phyloP scores from a whole-genome alignment of 2,329 filamentous ascomycete genomes.

The Waltergamsia citrina region DNA sequence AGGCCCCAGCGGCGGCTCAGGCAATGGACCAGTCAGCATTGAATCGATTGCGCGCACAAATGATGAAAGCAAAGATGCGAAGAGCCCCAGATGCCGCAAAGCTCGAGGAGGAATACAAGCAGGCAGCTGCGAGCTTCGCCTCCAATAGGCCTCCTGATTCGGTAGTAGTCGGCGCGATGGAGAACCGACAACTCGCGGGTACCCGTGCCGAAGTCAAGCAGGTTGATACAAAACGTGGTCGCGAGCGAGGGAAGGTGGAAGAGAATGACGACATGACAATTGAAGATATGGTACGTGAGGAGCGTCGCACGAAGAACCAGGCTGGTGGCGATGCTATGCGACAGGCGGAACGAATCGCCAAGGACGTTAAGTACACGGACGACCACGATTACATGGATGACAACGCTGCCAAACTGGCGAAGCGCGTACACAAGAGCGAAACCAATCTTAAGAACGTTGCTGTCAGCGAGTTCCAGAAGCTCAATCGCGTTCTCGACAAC shows the following conservation, averaged over 20 bases:
- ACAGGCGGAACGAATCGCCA: constrained; percentile 87
- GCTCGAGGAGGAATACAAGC: constrained; percentile 77
- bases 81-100: constrained; percentile 64
- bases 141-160: constrained; percentile 45
- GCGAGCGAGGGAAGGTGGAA: constrained; percentile 74
- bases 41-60: constrained; percentile 83
- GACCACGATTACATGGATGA: constrained; percentile 97
- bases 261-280: constrained; percentile 95
- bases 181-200: constrained; percentile 81
- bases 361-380: constrained; percentile 83
- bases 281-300: constrained; percentile 94
- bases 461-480: constrained; percentile 80
- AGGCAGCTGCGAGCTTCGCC: constrained; percentile 54
- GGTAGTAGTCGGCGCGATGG: constrained; percentile 77
- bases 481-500: constrained; percentile 74
- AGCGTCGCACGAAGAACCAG: constrained; percentile 73
- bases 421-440: constrained; percentile 79
- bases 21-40: constrained; percentile 68
- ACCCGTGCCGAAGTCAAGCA: constrained; percentile 63
- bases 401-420: constrained; percentile 83
- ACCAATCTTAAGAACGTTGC: constrained; percentile 80
- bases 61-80: constrained; percentile 91
- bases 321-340: constrained; percentile 70
- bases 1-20: constrained; percentile 16
- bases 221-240: constrained; percentile 70